Percentiles rank a stretch among this genome's conserved stretches.
Evolutionary conservation across 2,329 filamentous ascomycete species (phyloP).

Genomic region (Decorospora gaudefroyi): DNA sequence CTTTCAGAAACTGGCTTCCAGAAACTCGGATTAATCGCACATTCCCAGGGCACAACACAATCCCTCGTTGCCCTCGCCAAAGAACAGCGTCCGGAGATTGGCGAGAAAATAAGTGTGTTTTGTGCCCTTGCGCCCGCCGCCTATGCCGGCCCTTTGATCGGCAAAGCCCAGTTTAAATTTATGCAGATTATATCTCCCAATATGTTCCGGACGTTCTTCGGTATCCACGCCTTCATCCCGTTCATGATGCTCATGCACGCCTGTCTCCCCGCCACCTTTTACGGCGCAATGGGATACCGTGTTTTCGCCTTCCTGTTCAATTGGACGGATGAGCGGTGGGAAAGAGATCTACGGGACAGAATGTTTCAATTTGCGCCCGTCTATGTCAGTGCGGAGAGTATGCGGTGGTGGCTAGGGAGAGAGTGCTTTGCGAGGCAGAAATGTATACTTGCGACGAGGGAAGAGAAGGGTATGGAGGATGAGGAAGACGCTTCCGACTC

Average conservation of each 20-base stretch:
- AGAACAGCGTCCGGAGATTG: slow-evolving; percentile 83
- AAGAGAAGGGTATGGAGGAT: slow-evolving; percentile 68
- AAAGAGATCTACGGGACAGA: slow-evolving; percentile 73
- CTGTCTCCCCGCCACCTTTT: slow-evolving; percentile 67
- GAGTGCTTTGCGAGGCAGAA: slow-evolving; percentile 85
- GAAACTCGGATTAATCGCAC: slow-evolving; percentile 80
- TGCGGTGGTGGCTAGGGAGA: slow-evolving; percentile 93
- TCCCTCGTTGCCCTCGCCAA: slow-evolving; percentile 86
- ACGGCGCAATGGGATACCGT: slow-evolving; percentile 81
- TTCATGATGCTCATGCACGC: slow-evolving; percentile 86
- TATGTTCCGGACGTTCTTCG: slow-evolving; percentile 81
- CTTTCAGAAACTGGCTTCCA: slow-evolving; percentile 80
- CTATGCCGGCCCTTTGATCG: slow-evolving; percentile 84
- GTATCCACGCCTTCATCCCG: slow-evolving; percentile 91
- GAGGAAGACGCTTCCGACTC: slow-evolving; percentile 48
- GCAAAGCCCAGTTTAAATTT: slow-evolving; percentile 89
- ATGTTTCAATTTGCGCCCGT: slow-evolving; percentile 94
- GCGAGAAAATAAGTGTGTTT: slow-evolving; percentile 82
- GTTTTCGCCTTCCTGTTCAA: slow-evolving; percentile 89
- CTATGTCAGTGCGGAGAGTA: slow-evolving; percentile 85
- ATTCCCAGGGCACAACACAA: slow-evolving; percentile 90
- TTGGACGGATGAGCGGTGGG: slow-evolving; percentile 86
- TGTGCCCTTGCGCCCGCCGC: slow-evolving; percentile 89
- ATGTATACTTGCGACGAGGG: slow-evolving; percentile 81
- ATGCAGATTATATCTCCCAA: slow-evolving; percentile 78